Evolutionary conservation across 2,329 filamentous ascomycete species (phyloP).

Genomic region (Nothopassalora personata): DNA sequence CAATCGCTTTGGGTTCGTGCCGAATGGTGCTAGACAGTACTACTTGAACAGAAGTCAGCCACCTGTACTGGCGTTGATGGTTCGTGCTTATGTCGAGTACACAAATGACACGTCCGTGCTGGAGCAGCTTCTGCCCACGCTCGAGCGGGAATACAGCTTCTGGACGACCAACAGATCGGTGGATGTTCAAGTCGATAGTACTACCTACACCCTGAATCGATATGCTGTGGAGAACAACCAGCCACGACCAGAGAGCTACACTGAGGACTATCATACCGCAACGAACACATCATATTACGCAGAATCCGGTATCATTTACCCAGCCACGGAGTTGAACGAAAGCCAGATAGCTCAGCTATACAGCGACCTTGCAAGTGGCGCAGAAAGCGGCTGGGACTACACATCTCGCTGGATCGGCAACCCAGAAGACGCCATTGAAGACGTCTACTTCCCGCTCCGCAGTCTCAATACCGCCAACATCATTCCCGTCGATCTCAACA

Average conservation of each 20-base stretch:
- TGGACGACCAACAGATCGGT: conserved; percentile 59
- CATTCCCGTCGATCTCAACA: conserved; percentile 62
- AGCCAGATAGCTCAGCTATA: conserved; percentile 52
- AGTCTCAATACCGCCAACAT: conserved; percentile 56
- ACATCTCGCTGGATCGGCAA: conserved; percentile 53
- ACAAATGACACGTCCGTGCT: conserved; percentile 60
- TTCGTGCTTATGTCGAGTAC: conserved; percentile 58
- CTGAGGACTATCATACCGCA: conserved; percentile 61
- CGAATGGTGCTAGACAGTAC: conserved; percentile 63
- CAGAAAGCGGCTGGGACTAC: conserved; percentile 64
- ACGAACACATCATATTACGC: conserved; percentile 61
- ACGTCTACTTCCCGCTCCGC: conserved; percentile 61
- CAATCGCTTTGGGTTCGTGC: conserved; percentile 60
- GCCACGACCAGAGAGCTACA: conserved; percentile 62
- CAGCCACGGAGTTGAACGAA: conserved; percentile 49
- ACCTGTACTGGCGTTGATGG: conserved; percentile 61
- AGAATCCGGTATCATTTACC: conserved; percentile 54
- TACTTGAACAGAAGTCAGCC: conserved; percentile 65
- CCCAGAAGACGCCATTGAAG: conserved; percentile 53
- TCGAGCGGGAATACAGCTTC: conserved; percentile 60
- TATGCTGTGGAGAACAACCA: conserved; percentile 60
- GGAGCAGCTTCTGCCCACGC: conserved; percentile 55
- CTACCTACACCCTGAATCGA: conserved; percentile 53
- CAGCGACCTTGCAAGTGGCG: conserved; percentile 58
- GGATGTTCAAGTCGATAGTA: conserved; percentile 39